phyloP scores from a whole-genome alignment of 192 early-diverging fungal species.

The Backusella tarrabulga region DNA sequence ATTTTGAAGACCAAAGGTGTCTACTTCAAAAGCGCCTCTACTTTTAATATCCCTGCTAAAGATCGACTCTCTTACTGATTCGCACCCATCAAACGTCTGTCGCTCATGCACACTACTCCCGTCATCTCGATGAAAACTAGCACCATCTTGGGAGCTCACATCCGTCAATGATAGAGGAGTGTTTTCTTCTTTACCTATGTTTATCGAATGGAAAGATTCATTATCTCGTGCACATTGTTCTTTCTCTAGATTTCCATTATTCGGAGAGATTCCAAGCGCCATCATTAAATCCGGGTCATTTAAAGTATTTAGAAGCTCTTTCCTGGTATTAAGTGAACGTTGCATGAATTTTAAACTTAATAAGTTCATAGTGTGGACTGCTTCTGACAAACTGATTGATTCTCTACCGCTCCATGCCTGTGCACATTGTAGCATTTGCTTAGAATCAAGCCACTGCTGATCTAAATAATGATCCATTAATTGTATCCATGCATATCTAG shows the following conservation, averaged over 20 bases:
- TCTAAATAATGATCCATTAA: conserved; percentile 22
- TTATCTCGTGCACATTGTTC: background rate
- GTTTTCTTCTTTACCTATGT: background rate
- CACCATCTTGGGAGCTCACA: background rate
- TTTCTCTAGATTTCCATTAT: background rate
- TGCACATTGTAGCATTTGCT: conserved; percentile 24
- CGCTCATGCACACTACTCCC: background rate
- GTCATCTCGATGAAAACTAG: background rate
- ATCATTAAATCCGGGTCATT: conserved; percentile 4
- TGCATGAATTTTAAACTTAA: conserved; percentile 23
- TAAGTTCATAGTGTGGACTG: conserved; percentile 24
- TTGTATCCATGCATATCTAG: background rate
- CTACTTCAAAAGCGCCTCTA: background rate
- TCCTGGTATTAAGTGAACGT: conserved; percentile 11
- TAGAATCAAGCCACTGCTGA: conserved; percentile 25
- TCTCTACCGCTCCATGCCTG: conserved; percentile 16
- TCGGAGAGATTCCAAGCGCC: background rate
- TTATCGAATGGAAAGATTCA: background rate
- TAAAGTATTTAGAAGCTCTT: conserved; percentile 12
- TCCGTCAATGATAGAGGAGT: background rate
- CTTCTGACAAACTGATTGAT: conserved; percentile 10
- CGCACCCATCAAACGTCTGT: background rate
- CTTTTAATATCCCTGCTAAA: background rate
- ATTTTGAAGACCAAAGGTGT: background rate
- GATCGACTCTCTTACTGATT: background rate